A percentile compares a stretch with the other conserved stretches of the same genome.
phyloP scores from a whole-genome alignment of 371 early-diverging fungal species.

The Smittium culicis region DNA sequence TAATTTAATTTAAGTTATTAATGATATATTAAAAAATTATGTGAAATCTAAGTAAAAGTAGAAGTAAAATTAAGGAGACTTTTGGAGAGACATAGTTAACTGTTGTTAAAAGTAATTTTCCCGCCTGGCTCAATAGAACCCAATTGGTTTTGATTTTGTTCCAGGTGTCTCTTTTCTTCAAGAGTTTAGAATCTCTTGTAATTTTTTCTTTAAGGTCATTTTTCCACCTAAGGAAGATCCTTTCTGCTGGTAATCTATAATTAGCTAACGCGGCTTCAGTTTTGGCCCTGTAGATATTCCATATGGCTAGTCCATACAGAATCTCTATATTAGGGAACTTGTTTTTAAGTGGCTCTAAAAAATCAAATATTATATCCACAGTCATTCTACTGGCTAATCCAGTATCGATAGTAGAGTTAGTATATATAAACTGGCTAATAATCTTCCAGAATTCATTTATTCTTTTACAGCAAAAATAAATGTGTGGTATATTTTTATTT shows the following conservation, averaged over 20 bases:
- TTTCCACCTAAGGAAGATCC: neutral
- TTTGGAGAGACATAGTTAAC: neutral
- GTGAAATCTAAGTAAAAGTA: neutral
- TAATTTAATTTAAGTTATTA: neutral
- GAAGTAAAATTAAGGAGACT: too few species aligned
- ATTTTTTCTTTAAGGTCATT: neutral
- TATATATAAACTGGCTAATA: neutral
- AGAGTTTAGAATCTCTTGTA: neutral
- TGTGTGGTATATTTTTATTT: neutral
- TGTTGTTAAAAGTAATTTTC: neutral
- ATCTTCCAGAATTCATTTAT: slow-evolving; percentile 4
- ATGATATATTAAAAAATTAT: neutral
- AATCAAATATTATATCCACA: neutral
- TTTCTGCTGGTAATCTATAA: neutral
- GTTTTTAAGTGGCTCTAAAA: slow-evolving; percentile 2
- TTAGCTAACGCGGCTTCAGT: slow-evolving; percentile 1
- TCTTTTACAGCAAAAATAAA: neutral
- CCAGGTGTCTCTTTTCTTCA: neutral
- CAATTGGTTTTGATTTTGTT: neutral
- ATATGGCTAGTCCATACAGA: slow-evolving; percentile 7
- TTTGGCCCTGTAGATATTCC: neutral
- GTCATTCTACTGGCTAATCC: neutral
- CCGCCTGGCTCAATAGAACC: neutral
- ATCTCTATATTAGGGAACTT: neutral
- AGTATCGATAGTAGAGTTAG: neutral